Conservation (phyloP, 306 rosid species). For the Astragalus membranaceus region DNA sequence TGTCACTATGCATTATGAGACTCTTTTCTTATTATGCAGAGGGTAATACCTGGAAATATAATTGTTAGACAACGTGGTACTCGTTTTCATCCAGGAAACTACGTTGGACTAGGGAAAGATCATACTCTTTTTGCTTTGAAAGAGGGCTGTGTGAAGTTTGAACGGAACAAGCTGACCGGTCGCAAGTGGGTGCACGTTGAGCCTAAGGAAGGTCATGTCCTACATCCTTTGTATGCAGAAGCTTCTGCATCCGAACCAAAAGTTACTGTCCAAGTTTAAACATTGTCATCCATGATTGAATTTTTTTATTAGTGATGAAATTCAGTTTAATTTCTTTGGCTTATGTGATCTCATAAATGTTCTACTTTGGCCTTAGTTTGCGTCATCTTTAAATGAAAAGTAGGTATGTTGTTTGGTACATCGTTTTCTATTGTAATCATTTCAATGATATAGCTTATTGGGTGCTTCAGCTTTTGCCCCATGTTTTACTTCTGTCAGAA, state of each 20-base stretch:
- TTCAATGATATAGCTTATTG: too few relatives aligned
- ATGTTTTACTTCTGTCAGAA: too few relatives aligned
- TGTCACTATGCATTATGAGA: not conserved
- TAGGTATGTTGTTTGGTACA: too few relatives aligned
- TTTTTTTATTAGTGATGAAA: not conserved
- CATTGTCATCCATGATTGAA: not conserved
- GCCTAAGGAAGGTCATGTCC: constrained; percentile 84
- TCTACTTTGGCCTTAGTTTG: too few relatives aligned
- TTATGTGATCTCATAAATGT: too few relatives aligned
- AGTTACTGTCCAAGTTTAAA: constrained; percentile 25
- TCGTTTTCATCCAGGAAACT: constrained; percentile 90
- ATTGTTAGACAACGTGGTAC: constrained; percentile 87
- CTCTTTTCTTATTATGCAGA: constrained; percentile 25
- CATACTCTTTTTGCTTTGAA: constrained; percentile 79
- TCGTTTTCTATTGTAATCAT: too few relatives aligned
- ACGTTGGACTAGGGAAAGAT: constrained; percentile 80
- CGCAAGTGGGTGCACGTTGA: constrained; percentile 78
- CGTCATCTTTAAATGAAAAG: too few relatives aligned
- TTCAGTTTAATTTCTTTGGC: not conserved
- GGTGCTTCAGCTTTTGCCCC: too few relatives aligned
- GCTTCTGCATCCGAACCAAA: constrained; percentile 29
- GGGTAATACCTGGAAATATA: constrained; percentile 80
- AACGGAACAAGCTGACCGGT: constrained; percentile 65
- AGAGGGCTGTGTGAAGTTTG: constrained; percentile 83
- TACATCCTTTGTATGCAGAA: constrained; percentile 64